A percentile compares a stretch with the other conserved stretches of the same genome.
Evolutionary conservation across 495 filamentous ascomycete species (phyloP).

Genomic region (Aspergillus hancockii): DNA sequence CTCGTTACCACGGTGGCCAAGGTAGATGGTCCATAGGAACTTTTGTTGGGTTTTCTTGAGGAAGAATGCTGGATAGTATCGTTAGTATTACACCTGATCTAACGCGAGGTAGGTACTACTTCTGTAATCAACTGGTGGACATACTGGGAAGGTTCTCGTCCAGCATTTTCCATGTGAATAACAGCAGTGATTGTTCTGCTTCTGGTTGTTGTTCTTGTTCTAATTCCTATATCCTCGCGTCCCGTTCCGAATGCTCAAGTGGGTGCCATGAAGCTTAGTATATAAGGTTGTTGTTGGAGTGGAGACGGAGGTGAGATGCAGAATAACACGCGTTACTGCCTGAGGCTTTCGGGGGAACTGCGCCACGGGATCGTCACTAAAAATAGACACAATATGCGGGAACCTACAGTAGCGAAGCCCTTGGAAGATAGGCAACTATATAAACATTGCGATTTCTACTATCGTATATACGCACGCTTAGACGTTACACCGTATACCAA

Average conservation of each 20-base stretch:
- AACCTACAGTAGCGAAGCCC: neutral
- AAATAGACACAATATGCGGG: constrained; percentile 19
- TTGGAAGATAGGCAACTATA: constrained; percentile 1
- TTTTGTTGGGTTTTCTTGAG: constrained; percentile 53
- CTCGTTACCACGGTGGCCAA: constrained; percentile 78
- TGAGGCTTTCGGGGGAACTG: constrained; percentile 12
- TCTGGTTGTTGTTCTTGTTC: neutral
- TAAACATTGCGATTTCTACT: neutral
- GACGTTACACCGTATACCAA: neutral
- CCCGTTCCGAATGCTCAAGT: neutral
- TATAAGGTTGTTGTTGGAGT: neutral
- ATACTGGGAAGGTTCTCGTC: constrained; percentile 91
- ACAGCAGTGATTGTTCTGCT: neutral
- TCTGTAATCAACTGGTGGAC: constrained; percentile 17
- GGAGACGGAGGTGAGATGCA: constrained; percentile 3
- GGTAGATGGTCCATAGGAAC: constrained; percentile 63
- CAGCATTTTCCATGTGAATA: constrained; percentile 60
- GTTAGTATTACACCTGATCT: constrained; percentile 29
- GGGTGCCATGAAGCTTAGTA: neutral
- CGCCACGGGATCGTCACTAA: constrained; percentile 21
- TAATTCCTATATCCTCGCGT: neutral
- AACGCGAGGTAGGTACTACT: constrained; percentile 25
- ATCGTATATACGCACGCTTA: neutral
- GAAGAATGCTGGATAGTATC: constrained; percentile 58
- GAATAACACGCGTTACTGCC: neutral